Evolutionary conservation across 441 rosid genomes (phyloP).

Genomic region (Daphne laureola): DNA sequence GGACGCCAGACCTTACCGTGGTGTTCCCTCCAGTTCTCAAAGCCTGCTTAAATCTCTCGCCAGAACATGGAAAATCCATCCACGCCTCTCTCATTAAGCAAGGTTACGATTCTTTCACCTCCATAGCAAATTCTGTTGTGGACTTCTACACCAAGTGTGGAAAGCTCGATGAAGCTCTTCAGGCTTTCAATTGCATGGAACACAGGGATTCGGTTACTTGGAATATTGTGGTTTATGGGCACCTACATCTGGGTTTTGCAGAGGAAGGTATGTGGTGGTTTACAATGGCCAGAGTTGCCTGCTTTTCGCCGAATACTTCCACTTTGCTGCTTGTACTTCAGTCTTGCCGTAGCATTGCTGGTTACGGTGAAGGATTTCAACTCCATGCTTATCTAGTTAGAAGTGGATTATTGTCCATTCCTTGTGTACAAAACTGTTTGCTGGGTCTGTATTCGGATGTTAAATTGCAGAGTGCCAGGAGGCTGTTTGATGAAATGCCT

Average conservation of each 20-base stretch:
- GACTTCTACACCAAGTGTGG: slow-evolving; percentile 54
- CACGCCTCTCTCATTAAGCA: slow-evolving; percentile 47
- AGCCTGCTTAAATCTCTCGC: slow-evolving; percentile 45
- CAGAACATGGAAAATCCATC: slow-evolving; percentile 30
- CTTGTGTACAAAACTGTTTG: slow-evolving; percentile 52
- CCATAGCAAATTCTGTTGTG: slow-evolving; percentile 46
- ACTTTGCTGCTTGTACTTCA: slow-evolving; percentile 49
- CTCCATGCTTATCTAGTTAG: slow-evolving; percentile 42
- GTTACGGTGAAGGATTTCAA: slow-evolving; percentile 20
- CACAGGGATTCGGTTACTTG: slow-evolving; percentile 59
- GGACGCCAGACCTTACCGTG: slow-evolving; percentile 33
- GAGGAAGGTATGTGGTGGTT: slow-evolving; percentile 47
- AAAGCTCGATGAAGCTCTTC: slow-evolving; percentile 31
- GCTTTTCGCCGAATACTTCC: slow-evolving; percentile 53
- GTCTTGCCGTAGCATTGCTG: slow-evolving; percentile 25
- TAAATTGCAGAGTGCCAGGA: slow-evolving; percentile 24
- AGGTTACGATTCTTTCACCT: slow-evolving; percentile 41
- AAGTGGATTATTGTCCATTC: slow-evolving; percentile 32
- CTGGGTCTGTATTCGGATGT: slow-evolving; percentile 26
- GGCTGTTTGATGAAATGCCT: slow-evolving; percentile 49
- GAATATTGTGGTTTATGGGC: slow-evolving; percentile 54
- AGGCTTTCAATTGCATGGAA: slow-evolving; percentile 28
- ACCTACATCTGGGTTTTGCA: slow-evolving; percentile 32
- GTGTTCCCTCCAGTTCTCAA: slow-evolving; percentile 46
- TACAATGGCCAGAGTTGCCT: slow-evolving; percentile 33